Base-by-base conservation (phyloP, 2,329 filamentous ascomycete species). In the Xylariaceae sp. region DNA sequence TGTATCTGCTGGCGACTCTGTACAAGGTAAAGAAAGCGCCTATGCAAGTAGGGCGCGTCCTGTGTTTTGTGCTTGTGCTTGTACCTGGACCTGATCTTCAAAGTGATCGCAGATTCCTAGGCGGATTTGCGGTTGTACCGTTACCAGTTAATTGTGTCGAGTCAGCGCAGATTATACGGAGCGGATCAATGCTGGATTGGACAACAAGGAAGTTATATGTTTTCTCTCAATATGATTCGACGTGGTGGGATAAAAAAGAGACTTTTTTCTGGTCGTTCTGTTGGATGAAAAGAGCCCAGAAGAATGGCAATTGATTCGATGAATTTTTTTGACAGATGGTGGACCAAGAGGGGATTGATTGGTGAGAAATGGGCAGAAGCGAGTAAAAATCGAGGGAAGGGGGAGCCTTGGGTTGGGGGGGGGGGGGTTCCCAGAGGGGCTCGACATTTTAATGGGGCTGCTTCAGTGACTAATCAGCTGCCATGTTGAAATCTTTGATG, bases 311-410 rank as follows among this genome's bases (percentile, higher is more conserved):
- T 58, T 70, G 70, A 72, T 71, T 72, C 69, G 70, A 72, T 68
- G 65, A 56, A 64, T 65, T 67, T 65, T 26, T 67, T 59, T 47
- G 61, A 54, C 40, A 65, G 64, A 64, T 66, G 66, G 69, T 68
- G 68, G 70, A 70, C 64, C 69, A 53, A 71, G 66, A 66, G 62
- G 61, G 63, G 63, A 68, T 67, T 72, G 70, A 71, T 72, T 72
- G 70, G 69, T 67, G 68, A 71, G 60, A 70, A 71, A 67, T 64
- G 64, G 65, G 61, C 63, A 71, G 67, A 66, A 60, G 65, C 70
- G 66, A 71, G 66, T 70, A 63, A 71, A 70, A 69, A 66, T 64
- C 54, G 60, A 63, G 65, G 61, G 63, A 67, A 67, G 61, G 65
- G 59, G 60, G 62, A 57, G 54, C 59, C 52, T 50, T 47, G 52